Conservation (phyloP, 1,284 basidiomycete species). For the Tilletia caries region DNA sequence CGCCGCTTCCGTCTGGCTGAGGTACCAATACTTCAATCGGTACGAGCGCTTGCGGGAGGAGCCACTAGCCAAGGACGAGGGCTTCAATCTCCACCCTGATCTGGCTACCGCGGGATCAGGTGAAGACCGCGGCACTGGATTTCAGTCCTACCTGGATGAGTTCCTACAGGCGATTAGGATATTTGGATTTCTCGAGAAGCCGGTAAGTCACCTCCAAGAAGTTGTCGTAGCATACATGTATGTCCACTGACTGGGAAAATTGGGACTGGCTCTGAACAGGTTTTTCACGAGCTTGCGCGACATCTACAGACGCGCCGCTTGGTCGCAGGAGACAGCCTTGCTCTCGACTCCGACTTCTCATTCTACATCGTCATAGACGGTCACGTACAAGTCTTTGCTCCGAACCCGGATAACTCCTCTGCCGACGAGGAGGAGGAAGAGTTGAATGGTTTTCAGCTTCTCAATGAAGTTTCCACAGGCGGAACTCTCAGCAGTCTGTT, state of each 20-base stretch:
- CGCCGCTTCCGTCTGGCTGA: conserved; percentile 55
- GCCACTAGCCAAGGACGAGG: conserved; percentile 47
- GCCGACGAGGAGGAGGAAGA: conserved; percentile 36
- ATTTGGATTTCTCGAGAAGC: conserved; percentile 53
- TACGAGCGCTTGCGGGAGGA: conserved; percentile 49
- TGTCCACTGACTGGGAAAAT: not conserved
- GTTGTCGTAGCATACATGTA: not conserved
- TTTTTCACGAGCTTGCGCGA: conserved; percentile 52
- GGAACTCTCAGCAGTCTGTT: conserved; percentile 90
- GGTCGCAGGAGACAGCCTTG: conserved; percentile 48
- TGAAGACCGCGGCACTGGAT: conserved; percentile 26
- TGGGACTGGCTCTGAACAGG: conserved; percentile 3
- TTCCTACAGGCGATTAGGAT: conserved; percentile 53
- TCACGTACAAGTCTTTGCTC: conserved; percentile 51
- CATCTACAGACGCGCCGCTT: conserved; percentile 50
- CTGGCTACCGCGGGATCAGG: conserved; percentile 25
- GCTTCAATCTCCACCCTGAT: conserved; percentile 44
- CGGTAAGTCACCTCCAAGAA: conserved; percentile 21
- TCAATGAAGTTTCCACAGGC: conserved; percentile 51
- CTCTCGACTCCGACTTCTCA: conserved; percentile 46
- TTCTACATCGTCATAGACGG: conserved; percentile 54
- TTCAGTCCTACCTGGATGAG: conserved; percentile 53
- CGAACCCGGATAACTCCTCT: conserved; percentile 11
- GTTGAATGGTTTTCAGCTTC: conserved; percentile 44
- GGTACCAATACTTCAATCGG: conserved; percentile 48